Evolutionary conservation across 2,329 filamentous ascomycete species (phyloP), one percentile per base, ranked within the genome.

Genomic region (Fusarium goolgardi): DNA sequence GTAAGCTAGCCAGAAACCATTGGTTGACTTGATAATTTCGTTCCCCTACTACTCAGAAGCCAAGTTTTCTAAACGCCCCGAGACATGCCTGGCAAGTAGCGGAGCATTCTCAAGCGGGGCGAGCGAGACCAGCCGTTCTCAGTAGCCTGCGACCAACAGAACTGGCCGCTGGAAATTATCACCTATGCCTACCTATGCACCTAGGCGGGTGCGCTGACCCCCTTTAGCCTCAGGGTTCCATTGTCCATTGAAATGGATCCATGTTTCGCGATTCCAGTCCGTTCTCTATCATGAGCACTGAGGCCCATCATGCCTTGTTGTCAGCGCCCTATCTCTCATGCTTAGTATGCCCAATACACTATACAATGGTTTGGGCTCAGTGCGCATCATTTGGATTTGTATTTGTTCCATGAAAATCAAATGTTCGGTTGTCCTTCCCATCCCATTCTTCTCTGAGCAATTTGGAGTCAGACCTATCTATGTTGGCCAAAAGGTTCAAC

Each of bases 271-370:
- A 56, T 35, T 18, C 51, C 37, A 47, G n/a, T 46, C 23, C 20
- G 21, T 34, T 59, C 40, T 51, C 40, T 51, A 69, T 69, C 66
- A 69, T 69, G 66, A 61, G 44, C 63, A 31, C 57, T 31, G n/a
- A 60, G 32, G 34, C 31, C 37, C 66, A 69, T 69, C 66, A 69
- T 69, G 66, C 53, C 51, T 53, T 57, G 52, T 67, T 43, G 32
- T 47, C 40, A 37, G 21, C 25, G 39, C 23, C 40, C 34, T 39
- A 6, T 53, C 31, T 21, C 52, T 27, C 29, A 46, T 35, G 31
- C 31, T 21, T 16, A 43, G 15, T 41, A 34, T 25, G 29, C 40
- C n/a, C 45, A 46, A 35, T 6, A 6, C 34, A 18, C 9, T 13
- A 10, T 39, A 20, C 25, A 21, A 25, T 18, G 13, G 16, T 52